A percentile compares a stretch with the other conserved stretches of the same genome.
Evolutionary conservation across 331 rosid species (phyloP).

Genomic region (Ulmus americana): DNA sequence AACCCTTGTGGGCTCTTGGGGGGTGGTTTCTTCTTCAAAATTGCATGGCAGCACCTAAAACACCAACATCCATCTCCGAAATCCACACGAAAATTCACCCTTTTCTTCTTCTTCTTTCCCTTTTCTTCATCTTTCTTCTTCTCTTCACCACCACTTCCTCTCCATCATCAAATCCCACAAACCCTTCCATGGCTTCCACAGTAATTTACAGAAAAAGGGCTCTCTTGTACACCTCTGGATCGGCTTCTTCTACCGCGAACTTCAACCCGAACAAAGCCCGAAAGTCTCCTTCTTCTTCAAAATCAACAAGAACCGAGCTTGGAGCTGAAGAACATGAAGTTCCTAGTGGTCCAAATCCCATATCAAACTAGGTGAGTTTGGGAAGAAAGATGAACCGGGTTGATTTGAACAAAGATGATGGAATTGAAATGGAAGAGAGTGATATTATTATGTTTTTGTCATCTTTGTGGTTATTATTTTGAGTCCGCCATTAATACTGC

Average conservation of each 20-base stretch:
- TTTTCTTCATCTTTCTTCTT: constrained; percentile 50
- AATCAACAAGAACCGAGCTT: constrained; percentile 27
- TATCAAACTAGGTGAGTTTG: constrained; percentile 49
- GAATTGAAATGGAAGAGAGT: constrained; percentile 19
- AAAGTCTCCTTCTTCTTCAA: not conserved
- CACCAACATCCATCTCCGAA: constrained; percentile 39
- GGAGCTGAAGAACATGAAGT: constrained; percentile 79
- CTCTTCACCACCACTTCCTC: constrained; percentile 20
- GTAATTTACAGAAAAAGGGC: constrained; percentile 15
- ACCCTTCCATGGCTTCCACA: constrained; percentile 29
- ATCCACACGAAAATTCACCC: constrained; percentile 32
- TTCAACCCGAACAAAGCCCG: constrained; percentile 40
- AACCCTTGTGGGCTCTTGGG: constrained; percentile 90
- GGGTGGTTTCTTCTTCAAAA: constrained; percentile 78
- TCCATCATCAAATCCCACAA: constrained; percentile 2
- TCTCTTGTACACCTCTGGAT: constrained; percentile 29
- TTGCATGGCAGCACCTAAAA: constrained; percentile 79
- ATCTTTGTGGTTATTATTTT: constrained; percentile 35
- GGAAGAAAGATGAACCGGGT: constrained; percentile 2
- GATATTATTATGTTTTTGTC: constrained; percentile 25
- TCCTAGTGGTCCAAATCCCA: constrained; percentile 95
- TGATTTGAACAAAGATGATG: constrained; percentile 27
- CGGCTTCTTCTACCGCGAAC: constrained; percentile 28
- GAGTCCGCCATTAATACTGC: constrained; percentile 38
- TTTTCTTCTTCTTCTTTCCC: constrained; percentile 34